These are phyloP conservation scores for Alternaria burnsii DNA, from an alignment of 2,329 filamentous ascomycete genomes.

Conservation along the genomic window DNA sequence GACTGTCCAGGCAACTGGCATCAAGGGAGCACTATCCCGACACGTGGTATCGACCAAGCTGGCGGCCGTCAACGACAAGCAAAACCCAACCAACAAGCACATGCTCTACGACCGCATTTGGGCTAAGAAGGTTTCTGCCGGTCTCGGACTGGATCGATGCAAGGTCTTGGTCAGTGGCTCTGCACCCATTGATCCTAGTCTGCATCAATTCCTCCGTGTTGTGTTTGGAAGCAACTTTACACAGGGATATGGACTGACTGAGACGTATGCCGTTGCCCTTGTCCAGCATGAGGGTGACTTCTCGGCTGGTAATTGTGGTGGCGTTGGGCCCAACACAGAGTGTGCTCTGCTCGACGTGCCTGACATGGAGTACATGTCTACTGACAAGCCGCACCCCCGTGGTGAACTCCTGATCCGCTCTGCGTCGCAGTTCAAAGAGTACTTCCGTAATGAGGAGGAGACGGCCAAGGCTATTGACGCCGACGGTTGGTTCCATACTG, in stretches of 20 bases:
- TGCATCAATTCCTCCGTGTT: slow-evolving; percentile 88
- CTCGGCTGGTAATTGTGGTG: slow-evolving; percentile 81
- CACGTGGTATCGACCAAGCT: slow-evolving; percentile 83
- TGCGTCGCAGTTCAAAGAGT: slow-evolving; percentile 81
- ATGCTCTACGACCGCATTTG: slow-evolving; percentile 86
- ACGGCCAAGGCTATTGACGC: slow-evolving; percentile 81
- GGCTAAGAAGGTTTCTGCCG: slow-evolving; percentile 85
- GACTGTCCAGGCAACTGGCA: slow-evolving; percentile 79
- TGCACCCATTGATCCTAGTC: slow-evolving; percentile 85
- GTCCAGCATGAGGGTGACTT: slow-evolving; percentile 77
- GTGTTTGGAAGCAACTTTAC: slow-evolving; percentile 80
- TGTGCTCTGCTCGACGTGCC: slow-evolving; percentile 84
- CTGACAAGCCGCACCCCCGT: slow-evolving; percentile 87
- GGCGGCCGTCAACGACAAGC: slow-evolving; percentile 75
- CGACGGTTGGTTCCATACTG: slow-evolving; percentile 97
- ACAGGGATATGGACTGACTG: slow-evolving; percentile 94
- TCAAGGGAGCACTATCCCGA: slow-evolving; percentile 82
- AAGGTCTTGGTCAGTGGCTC: slow-evolving; percentile 84
- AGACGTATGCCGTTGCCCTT: slow-evolving; percentile 82
- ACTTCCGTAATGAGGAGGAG: slow-evolving; percentile 90
- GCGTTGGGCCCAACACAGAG: slow-evolving; percentile 72
- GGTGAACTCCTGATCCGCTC: slow-evolving; percentile 89
- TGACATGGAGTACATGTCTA: slow-evolving; percentile 90
- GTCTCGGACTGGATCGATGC: slow-evolving; percentile 78
- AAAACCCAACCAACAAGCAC: slow-evolving; percentile 80